Conservation (phyloP, 257 asterid genomes). For the Fraxinus excelsior region DNA sequence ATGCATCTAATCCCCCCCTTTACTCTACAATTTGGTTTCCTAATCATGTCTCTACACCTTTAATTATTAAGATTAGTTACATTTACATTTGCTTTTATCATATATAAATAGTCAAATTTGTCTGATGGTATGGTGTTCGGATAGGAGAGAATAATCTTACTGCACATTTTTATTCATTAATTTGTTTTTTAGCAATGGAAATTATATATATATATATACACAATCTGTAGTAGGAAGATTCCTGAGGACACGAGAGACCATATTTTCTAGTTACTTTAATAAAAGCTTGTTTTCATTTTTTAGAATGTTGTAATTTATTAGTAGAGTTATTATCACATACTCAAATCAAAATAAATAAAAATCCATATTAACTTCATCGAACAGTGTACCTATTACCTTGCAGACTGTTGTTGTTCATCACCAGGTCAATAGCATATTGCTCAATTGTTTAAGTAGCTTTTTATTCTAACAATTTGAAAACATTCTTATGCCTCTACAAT, state of each 20-base stretch:
- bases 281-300: too few relatives aligned
- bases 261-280: background rate
- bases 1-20: background rate
- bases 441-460: too few relatives aligned
- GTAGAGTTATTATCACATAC: too few relatives aligned
- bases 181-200: constrained; percentile 7
- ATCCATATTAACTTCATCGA: too few relatives aligned
- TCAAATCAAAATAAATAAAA: too few relatives aligned
- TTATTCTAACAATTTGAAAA: too few relatives aligned
- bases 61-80: constrained; percentile 35
- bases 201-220: too few relatives aligned
- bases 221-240: background rate
- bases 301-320: too few relatives aligned
- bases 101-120: constrained; percentile 24
- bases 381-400: too few relatives aligned
- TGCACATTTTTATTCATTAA: background rate
- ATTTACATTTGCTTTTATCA: constrained; percentile 18
- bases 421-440: too few relatives aligned
- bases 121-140: constrained; percentile 36
- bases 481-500: too few relatives aligned
- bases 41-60: constrained; percentile 31
- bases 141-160: constrained; percentile 33
- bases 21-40: constrained; percentile 29
- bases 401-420: too few relatives aligned
- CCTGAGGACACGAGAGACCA: background rate